A percentile compares a stretch with the other conserved stretches of the same genome.
These are phyloP conservation scores for Scheffersomyces insectosa DNA, from an alignment of 1,139 yeast genomes.

Conservation along the genomic window DNA sequence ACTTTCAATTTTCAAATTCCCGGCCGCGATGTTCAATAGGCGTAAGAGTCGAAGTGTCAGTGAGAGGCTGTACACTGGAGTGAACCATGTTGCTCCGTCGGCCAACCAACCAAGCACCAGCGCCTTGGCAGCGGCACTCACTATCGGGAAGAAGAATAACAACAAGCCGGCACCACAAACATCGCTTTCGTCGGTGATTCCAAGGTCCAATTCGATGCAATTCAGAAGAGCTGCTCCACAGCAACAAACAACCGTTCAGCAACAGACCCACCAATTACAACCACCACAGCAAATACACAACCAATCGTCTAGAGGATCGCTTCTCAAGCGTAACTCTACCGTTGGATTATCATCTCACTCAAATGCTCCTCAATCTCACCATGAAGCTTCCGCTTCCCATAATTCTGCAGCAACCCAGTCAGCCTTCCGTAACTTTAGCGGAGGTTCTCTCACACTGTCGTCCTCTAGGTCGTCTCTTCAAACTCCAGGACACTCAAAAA, in stretches of 20 bases:
- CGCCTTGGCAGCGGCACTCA: constrained; percentile 50
- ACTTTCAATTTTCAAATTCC: no score
- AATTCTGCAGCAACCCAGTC: constrained; percentile 7
- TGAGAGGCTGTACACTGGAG: constrained; percentile 47
- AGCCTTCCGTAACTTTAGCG: constrained; percentile 14
- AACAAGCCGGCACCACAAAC: constrained; percentile 11
- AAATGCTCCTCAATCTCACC: no score
- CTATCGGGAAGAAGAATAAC: constrained; percentile 39
- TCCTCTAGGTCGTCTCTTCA: constrained; percentile 7
- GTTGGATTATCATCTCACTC: no score
- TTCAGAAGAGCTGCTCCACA: constrained; percentile 4
- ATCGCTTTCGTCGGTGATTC: constrained; percentile 13
- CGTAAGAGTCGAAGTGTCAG: constrained; percentile 32
- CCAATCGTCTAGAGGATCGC: constrained; percentile 1
- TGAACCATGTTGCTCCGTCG: constrained; percentile 36
- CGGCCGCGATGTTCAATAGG: constrained; percentile 32
- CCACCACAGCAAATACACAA: constrained; percentile 1
- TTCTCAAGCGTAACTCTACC: neutral
- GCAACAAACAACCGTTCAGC: constrained; percentile 10
- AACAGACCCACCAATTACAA: constrained; percentile 2
- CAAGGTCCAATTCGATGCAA: constrained; percentile 15
- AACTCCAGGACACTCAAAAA: constrained; percentile 6
- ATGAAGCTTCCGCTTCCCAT: no score
- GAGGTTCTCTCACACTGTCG: constrained; percentile 15
- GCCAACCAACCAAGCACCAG: constrained; percentile 37